Percentiles rank a stretch among this genome's conserved stretches.
Evolutionary conservation across 176 grass and related monocot genomes (phyloP).

Genomic region (Bolboschoenus planiculmis): DNA sequence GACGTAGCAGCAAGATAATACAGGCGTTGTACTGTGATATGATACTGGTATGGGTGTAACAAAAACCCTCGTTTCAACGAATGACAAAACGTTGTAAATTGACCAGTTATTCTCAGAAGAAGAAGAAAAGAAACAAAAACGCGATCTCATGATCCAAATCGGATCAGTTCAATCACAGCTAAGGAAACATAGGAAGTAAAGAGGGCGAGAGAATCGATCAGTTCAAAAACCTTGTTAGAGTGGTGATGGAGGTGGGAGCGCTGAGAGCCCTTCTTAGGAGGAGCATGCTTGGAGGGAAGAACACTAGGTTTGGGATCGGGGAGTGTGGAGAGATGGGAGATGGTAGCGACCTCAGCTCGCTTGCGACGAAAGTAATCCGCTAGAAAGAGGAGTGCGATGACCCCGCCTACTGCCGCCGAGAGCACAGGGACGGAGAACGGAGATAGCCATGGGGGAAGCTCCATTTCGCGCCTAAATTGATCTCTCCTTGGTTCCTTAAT

Average conservation of each 20-base stretch:
- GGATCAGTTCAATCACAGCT: background rate
- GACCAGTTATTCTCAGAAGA: background rate
- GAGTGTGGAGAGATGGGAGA: slow-evolving; percentile 36
- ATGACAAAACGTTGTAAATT: background rate
- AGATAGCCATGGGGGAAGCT: slow-evolving; percentile 10
- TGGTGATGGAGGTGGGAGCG: slow-evolving; percentile 46
- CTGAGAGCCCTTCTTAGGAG: slow-evolving; percentile 36
- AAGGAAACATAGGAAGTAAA: background rate
- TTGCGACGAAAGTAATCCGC: slow-evolving; percentile 81
- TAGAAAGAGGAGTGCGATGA: slow-evolving; percentile 68
- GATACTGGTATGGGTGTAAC: background rate
- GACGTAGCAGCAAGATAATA: too few relatives aligned
- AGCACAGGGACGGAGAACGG: slow-evolving; percentile 58
- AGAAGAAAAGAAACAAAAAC: background rate
- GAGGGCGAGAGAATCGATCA: background rate
- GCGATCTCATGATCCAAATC: background rate
- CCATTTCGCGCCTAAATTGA: slow-evolving; percentile 1
- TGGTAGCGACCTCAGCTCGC: slow-evolving; percentile 53
- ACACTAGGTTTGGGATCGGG: slow-evolving; percentile 31
- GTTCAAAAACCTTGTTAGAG: slow-evolving; percentile 53
- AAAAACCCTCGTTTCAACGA: background rate
- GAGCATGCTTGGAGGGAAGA: slow-evolving; percentile 14
- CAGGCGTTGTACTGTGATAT: background rate
- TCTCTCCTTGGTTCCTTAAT: too few relatives aligned
- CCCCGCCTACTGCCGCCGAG: slow-evolving; percentile 55